Percentiles rank a stretch among this genome's conserved stretches.
These are phyloP conservation scores for Alternaria panax DNA, from an alignment of 2,329 filamentous ascomycete species.

Conservation along the genomic window DNA sequence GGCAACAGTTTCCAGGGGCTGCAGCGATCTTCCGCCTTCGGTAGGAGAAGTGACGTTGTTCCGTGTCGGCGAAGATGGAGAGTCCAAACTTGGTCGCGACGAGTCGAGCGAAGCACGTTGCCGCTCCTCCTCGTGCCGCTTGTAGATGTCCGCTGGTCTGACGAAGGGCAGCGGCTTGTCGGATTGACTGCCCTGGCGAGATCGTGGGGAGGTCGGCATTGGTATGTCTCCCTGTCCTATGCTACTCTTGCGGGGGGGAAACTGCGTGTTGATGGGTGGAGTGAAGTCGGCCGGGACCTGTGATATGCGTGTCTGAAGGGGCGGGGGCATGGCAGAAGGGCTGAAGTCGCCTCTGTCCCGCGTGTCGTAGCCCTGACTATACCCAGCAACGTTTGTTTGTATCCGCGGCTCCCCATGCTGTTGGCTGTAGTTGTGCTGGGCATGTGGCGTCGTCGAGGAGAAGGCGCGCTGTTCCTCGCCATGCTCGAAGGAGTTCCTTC, in stretches of 20 bases:
- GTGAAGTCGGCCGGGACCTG: conserved; percentile 46
- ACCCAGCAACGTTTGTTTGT: conserved; percentile 39
- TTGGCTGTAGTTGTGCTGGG: conserved; percentile 23
- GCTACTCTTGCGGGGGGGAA: conserved; percentile 69
- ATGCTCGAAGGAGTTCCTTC: conserved; percentile 62
- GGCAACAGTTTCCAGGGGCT: conserved; percentile 60
- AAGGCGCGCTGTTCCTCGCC: conserved; percentile 63
- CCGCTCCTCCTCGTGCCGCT: conserved; percentile 71
- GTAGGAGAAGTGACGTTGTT: conserved; percentile 31
- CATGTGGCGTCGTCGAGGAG: conserved; percentile 44
- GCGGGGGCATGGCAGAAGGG: conserved; percentile 60
- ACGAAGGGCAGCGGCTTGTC: conserved; percentile 69
- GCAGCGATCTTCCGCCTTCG: conserved; percentile 32
- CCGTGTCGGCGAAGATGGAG: conserved; percentile 44
- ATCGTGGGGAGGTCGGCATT: conserved; percentile 32
- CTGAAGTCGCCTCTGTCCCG: conserved; percentile 59
- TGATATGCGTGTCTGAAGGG: conserved; percentile 55
- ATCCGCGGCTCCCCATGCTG: conserved; percentile 22
- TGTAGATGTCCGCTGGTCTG: conserved; percentile 79
- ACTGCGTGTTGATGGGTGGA: conserved; percentile 51
- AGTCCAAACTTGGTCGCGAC: conserved; percentile 64
- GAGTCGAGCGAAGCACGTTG: conserved; percentile 66
- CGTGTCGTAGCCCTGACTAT: conserved; percentile 42
- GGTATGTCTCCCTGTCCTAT: conserved; percentile 55
- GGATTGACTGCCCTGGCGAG: conserved; percentile 44